Evolutionary conservation across 768 basidiomycete genomes (phyloP), one percentile per base, ranked within the genome.

Genomic region (Amanita jacksonii): DNA sequence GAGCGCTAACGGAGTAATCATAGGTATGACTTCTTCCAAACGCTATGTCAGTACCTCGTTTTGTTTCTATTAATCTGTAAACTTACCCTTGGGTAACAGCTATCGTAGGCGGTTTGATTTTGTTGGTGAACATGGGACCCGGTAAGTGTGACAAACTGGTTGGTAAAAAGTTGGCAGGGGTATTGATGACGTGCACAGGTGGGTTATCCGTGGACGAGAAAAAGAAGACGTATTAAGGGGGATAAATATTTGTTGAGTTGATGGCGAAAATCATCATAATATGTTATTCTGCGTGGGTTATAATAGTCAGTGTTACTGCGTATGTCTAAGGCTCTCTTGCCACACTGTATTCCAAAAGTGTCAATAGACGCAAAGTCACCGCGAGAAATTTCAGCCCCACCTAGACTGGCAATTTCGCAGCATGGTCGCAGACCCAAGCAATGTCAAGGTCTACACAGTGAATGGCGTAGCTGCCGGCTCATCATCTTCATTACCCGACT

Each of bases 11-110:
- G 12, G 27, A 6, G 19, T 38, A 10, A 44, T 43, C 37, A 13
- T 50, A 89, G 88, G 74, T 96, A 97, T 57, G 96, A 99, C 66
- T 99, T 99, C 70, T 97, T 96, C 85, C 92, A 97, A 66, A 98
- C 92, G 24, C 73, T 96, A 25, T 96, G 72, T 75, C 49, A 43
- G 73, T 69, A 10, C 41, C 10, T 12, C 40, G 6, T 20, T 28
- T 45, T 23, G 22, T 24, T 33, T 27, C 5, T 19, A 15, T 34
- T 38, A 19, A 7, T 28, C 44, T 30, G 9, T 22, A 13, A 46
- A 37, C 43, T 54, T 13, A 53, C 22, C 13, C 37, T 23, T 36
- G 32, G 15, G 33, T 27, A 46, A 34, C 50, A 73, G 71, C 94
- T 22, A 99, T 99, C 58, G 93, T 99, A 36, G 96, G 96, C 49